Base-by-base conservation (phyloP, 352 stramenopile species). In the Phytophthora brassicae region DNA sequence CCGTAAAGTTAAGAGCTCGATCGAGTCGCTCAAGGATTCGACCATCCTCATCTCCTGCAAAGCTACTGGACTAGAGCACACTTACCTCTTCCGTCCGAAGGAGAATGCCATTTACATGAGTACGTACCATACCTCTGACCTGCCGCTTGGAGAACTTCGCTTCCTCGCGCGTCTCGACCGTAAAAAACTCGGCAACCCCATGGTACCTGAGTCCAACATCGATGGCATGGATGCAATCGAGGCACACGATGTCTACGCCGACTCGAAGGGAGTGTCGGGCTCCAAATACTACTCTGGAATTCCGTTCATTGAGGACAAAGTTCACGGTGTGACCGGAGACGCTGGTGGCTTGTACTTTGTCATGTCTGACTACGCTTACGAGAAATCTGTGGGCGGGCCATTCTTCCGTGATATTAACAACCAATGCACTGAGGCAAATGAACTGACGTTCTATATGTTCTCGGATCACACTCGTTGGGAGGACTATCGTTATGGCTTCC, bases 321-420 rank as follows among this genome's bases (percentile, higher is more conserved):
- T 81, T 23, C 69, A 81, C 61, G 74, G 76, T 13, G 76, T 86
- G 13, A 74, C 62, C 0, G 71, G 68, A 0, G 56, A 77, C 3
- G 52, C 67, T 3, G 73, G 71, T 4, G 76, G 76, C 6, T 71
- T 81, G 9, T 86, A 72, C 60, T 86, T 83, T 44, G 62, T 86
- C 36, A 70, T 83, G 56, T 83, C 76, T 16, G 57, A 77, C 35
- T 60, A 64, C 29, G 71, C 63, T 14, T 83, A 81, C 64, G 76
- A 86, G 58, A 78, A 67, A 19, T 86, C 77, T 14, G 75, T 65
- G 26, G 61, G 70, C 8, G 77, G 77, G 0, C 77, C 77, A 12
- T 86, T 84, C 64, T 84, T 76, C 66, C 72, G 74, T 9, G 77
- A 86, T 49, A 84, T 86, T 56, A 86, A 86, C 61, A 86, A 84